These are phyloP conservation scores for Colletotrichum tropicale DNA, from an alignment of 2,329 filamentous ascomycete genomes.

Conservation along the genomic window DNA sequence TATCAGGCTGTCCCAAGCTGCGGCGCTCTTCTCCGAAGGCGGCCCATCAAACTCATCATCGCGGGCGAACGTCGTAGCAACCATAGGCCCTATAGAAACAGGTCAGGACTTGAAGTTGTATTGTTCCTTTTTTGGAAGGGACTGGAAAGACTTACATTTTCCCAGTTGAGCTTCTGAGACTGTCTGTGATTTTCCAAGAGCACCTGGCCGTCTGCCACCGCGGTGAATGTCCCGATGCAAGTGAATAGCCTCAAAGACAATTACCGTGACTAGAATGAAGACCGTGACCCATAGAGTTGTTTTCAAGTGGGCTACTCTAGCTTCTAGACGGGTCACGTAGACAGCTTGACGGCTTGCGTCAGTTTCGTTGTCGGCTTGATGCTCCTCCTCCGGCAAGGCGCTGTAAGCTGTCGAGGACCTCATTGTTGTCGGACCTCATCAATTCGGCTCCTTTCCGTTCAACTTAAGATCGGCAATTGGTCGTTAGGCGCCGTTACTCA, in stretches of 20 bases:
- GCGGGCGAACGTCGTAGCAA: not conserved
- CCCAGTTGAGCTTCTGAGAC: not conserved
- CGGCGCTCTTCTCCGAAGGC: not conserved
- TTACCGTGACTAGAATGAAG: not conserved
- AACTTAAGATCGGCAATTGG: not conserved
- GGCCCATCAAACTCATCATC: not conserved
- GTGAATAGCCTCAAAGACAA: not conserved
- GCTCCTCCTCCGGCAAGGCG: not conserved
- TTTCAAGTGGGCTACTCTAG: not conserved
- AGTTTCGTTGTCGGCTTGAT: not conserved
- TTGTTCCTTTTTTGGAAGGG: not conserved
- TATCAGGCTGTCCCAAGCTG: not conserved
- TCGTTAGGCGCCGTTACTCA: fast-evolving
- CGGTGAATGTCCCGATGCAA: not conserved
- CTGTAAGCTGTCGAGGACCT: fast-evolving
- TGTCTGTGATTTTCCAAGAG: not conserved
- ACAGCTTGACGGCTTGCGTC: not conserved
- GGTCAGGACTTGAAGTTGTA: not conserved
- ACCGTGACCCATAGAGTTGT: not conserved
- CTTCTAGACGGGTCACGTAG: not conserved
- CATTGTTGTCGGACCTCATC: not conserved
- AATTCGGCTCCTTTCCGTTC: not conserved
- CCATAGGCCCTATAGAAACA: not conserved
- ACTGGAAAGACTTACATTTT: not conserved
- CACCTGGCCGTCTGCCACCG: not conserved